Base-by-base conservation (phyloP, 2,329 filamentous ascomycete species). In the Emmonsia crescens region DNA sequence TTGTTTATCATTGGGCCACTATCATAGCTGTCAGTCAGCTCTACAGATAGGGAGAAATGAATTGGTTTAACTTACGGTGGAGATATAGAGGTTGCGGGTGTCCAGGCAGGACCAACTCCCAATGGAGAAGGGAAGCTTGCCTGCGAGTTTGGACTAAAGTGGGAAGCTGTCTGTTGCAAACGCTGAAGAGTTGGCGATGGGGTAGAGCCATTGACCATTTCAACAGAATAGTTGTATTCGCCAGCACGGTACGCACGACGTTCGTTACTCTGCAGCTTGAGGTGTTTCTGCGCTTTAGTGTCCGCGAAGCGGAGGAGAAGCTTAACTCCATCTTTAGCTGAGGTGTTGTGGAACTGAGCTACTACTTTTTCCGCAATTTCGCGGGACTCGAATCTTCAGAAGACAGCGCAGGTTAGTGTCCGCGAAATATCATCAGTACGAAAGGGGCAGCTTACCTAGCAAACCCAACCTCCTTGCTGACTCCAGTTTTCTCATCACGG, bases 291-390 rank as follows among this genome's bases (percentile, higher is more conserved):
- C 65, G 93, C 89, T 61, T 94, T 90, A 44, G 94, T 99, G 72
- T 99, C 94, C 65, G 95, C 93, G 74, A 96, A 99, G 66, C 94
- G 92, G 68, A 99, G 91, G 77, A 96, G 92, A 77, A 94, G 85
- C 65, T 92, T 86, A 66, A 94, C 84, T 33, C 88, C 85, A 70
- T 96, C 90, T 40, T 89, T 85, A 48, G 89, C 89, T 66, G 89
- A 83, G 36, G 83, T 79, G 66, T 94, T 93, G 76, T 96, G 92
- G 77, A 89, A 99, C 66, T 88, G 86, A 68, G 82, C 81, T 75
- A 99, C 91, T 67, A 99, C 87, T 67, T 91, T 85, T 68, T 97
- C 92, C 68, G 94, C 97, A 67, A 95, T 82, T 0, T 95, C 89
- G 56, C 92, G 93, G 64, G 78, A 83, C 75, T 96, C 91, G 69